A percentile compares a stretch with the other conserved stretches of the same genome.
phyloP scores from a whole-genome alignment of 257 asterid species.

The Penstemon davidsonii region DNA sequence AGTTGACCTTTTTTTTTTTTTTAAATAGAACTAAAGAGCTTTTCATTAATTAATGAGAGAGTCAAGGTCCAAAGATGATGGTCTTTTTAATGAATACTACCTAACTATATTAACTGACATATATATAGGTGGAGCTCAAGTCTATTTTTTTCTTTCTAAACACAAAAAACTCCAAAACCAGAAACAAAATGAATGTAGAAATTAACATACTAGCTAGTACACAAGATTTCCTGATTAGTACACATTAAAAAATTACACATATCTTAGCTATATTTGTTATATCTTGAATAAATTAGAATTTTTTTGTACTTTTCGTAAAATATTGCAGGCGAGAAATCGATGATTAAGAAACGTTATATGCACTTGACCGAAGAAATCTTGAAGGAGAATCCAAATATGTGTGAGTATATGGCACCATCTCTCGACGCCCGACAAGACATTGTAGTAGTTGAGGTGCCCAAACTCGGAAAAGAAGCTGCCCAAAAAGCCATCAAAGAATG shows the following conservation, averaged over 20 bases:
- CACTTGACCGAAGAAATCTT: slow-evolving; percentile 10
- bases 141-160: no score
- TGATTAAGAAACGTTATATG: slow-evolving; percentile 13
- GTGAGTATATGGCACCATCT: slow-evolving; percentile 1
- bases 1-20: no score
- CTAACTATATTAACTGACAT: no score
- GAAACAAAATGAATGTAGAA: no score
- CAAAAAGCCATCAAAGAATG: slow-evolving; percentile 14
- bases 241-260: neutral
- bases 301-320: neutral
- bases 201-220: no score
- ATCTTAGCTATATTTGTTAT: neutral
- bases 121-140: no score
- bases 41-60: no score
- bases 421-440: slow-evolving; percentile 15
- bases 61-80: no score
- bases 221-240: no score
- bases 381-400: slow-evolving; percentile 15
- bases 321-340: neutral
- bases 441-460: slow-evolving; percentile 1
- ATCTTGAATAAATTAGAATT: neutral
- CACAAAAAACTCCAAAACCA: no score
- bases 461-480: slow-evolving; percentile 15
- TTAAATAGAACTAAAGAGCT: no score
- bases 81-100: no score